phyloP scores from a whole-genome alignment of 352 stramenopile species.

The Phytopythium delawarense region DNA sequence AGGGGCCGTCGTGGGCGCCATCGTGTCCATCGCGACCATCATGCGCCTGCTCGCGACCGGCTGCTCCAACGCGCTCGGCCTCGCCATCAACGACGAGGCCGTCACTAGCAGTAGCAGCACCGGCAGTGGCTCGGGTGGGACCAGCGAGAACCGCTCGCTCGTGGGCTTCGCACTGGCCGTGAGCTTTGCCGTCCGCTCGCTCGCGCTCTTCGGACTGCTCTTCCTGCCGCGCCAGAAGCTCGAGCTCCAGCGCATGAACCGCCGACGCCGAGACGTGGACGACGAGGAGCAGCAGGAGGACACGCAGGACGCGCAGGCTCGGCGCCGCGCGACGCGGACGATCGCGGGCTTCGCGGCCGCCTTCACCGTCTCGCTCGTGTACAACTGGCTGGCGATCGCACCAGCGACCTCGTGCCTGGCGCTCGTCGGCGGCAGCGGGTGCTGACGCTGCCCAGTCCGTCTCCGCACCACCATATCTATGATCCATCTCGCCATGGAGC shows the following conservation, averaged over 20 bases:
- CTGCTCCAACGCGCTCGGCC: slow-evolving; percentile 36
- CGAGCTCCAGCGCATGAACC: slow-evolving; percentile 34
- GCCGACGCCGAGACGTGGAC: not conserved
- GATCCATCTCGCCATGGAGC: not conserved
- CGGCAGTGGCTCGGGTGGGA: not conserved
- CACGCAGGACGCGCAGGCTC: not conserved
- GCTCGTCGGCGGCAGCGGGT: slow-evolving; percentile 31
- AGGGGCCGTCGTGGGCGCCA: slow-evolving; percentile 43
- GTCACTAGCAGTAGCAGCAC: slow-evolving; percentile 10
- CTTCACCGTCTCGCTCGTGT: slow-evolving; percentile 30
- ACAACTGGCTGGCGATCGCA: slow-evolving; percentile 30
- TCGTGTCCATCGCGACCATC: slow-evolving; percentile 51
- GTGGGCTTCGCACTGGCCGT: slow-evolving; percentile 35
- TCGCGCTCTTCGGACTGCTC: slow-evolving; percentile 33
- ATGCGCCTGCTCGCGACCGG: slow-evolving; percentile 44
- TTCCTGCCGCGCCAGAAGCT: slow-evolving; percentile 45
- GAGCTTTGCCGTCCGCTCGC: slow-evolving; percentile 33
- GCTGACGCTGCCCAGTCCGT: slow-evolving; percentile 1
- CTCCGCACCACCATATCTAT: slow-evolving; percentile 1
- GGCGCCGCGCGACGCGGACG: slow-evolving; percentile 29
- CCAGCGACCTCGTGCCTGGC: slow-evolving; percentile 27
- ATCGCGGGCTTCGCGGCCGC: slow-evolving; percentile 28
- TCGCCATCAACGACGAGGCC: slow-evolving; percentile 28
- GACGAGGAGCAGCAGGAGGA: not conserved
- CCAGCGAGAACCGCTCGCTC: slow-evolving; percentile 13